Base-by-base conservation (phyloP, 768 basidiomycete genomes). In the Boletus coccyginus region DNA sequence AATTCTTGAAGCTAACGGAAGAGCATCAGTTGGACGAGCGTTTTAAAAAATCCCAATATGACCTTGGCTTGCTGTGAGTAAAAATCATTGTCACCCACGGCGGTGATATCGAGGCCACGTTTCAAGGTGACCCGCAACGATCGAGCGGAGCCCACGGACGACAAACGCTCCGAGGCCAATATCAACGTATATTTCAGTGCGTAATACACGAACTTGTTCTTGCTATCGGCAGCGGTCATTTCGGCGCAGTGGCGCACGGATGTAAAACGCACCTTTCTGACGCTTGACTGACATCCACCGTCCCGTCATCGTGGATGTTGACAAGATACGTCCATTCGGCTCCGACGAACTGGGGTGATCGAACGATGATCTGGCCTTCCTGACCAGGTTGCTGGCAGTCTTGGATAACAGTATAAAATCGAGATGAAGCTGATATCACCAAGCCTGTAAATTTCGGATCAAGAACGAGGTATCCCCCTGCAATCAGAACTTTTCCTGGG, bases 381-480 rank as follows among this genome's bases (percentile, higher is more conserved):
- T 66, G 67, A 7, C 60, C 54, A 16, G 68, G 45, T 31, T 61
- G 60, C 27, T 53, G 57, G 47, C 51, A 44, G 36, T 78, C 72
- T 46, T 74, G 78, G 46, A 95, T 77, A 62, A 85, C 82, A 24
- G 94, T 87, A 73, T 95, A 98, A 75, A 99, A 98, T 40, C 97
- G 84, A 21, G 94, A 93, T 12, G 92, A 92, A 16, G 96, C 94
- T 1, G 94, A 92, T 44, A 98, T 81, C 44, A 95, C 94, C 56
- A 92, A 74, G 48, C 96, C 97, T 32, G 88, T 84, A 68, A 91
- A 93, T 7, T 79, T 74, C 19, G 84, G 87, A 72, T 98, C 94
- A 58, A 98, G 88, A 31, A 99, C 93, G 60, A 99, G 90, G 75
- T 98, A 99, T 2, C 97, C 97, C 3, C 97, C 97, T 11, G 95